Conservation (phyloP, 2,329 filamentous ascomycete genomes). For the Periconia macrospinosa region DNA sequence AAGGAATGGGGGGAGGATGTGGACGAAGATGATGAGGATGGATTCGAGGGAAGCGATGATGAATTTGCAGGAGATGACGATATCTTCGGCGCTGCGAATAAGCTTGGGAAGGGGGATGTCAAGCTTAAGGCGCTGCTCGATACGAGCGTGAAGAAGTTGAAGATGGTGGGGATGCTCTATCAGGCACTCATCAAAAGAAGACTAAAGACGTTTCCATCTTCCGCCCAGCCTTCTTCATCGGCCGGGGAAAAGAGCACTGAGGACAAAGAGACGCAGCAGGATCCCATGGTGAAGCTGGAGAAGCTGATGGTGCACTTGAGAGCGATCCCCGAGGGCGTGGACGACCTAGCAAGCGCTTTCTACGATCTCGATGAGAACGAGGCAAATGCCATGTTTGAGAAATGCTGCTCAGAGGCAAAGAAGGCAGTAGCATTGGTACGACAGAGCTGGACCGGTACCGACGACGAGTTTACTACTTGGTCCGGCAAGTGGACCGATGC, state of each 20-base stretch:
- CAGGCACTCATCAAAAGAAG: conserved; percentile 70
- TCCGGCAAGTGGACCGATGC: conserved; percentile 59
- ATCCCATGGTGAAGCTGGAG: conserved; percentile 50
- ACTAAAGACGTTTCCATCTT: conserved; percentile 55
- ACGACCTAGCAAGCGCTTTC: conserved; percentile 71
- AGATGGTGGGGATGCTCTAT: conserved; percentile 69
- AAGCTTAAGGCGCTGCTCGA: conserved; percentile 69
- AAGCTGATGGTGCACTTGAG: conserved; percentile 59
- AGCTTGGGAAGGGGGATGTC: conserved; percentile 63
- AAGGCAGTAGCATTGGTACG: conserved; percentile 59
- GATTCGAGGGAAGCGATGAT: conserved; percentile 43
- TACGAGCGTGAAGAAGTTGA: conserved; percentile 64
- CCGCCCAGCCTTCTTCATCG: conserved; percentile 4
- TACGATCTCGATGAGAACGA: conserved; percentile 67
- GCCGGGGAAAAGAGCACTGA: conserved; percentile 8
- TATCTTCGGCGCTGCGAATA: conserved; percentile 64
- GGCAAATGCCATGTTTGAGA: conserved; percentile 62
- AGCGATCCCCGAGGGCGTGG: conserved; percentile 66
- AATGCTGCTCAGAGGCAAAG: conserved; percentile 64
- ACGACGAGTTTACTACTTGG: conserved; percentile 81
- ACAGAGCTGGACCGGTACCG: conserved; percentile 63
- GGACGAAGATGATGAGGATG: conserved; percentile 58
- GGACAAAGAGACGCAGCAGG: not conserved
- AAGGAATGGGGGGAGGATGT: conserved; percentile 84
- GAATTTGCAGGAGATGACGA: conserved; percentile 62